Evolutionary conservation across 2,329 filamentous ascomycete species (phyloP).

Genomic region (Diplodia scrobiculata): DNA sequence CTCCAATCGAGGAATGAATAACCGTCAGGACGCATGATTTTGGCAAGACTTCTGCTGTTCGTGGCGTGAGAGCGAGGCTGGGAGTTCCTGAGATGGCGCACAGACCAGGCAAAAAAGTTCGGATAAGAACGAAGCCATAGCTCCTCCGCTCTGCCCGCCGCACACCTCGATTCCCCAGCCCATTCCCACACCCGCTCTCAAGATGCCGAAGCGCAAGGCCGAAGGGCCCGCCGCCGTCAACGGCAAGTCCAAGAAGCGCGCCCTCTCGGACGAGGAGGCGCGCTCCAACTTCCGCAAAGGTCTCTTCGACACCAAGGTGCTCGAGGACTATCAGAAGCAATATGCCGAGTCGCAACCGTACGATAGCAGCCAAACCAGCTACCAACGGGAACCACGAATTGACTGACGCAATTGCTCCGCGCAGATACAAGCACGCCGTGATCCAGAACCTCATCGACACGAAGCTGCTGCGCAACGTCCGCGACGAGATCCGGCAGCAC

Average conservation of each 20-base stretch:
- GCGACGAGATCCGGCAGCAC: constrained; percentile 83
- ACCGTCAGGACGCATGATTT: constrained; percentile 11
- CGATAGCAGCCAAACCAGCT: not conserved
- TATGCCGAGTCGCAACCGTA: constrained; percentile 48
- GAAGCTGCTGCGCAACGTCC: constrained; percentile 78
- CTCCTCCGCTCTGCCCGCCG: constrained; percentile 1
- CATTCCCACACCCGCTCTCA: not conserved
- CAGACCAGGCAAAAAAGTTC: constrained; percentile 27
- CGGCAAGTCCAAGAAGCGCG: constrained; percentile 48
- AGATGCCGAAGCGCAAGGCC: constrained; percentile 49
- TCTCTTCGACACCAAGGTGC: constrained; percentile 44
- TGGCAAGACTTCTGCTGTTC: constrained; percentile 11
- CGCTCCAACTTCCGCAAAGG: constrained; percentile 45
- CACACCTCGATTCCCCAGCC: not conserved
- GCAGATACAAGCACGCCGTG: constrained; percentile 85
- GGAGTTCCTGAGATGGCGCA: constrained; percentile 12
- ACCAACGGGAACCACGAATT: not conserved
- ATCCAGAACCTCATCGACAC: constrained; percentile 81
- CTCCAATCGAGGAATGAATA: constrained; percentile 10
- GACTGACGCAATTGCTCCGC: constrained; percentile 7
- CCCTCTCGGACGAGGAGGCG: constrained; percentile 46
- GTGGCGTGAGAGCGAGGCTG: constrained; percentile 25
- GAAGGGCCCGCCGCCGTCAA: constrained; percentile 39
- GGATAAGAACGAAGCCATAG: constrained; percentile 25
- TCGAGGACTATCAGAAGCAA: constrained; percentile 41